These are phyloP conservation scores for Breynia disticha DNA, from an alignment of 441 rosid genomes.

Conservation along the genomic window DNA sequence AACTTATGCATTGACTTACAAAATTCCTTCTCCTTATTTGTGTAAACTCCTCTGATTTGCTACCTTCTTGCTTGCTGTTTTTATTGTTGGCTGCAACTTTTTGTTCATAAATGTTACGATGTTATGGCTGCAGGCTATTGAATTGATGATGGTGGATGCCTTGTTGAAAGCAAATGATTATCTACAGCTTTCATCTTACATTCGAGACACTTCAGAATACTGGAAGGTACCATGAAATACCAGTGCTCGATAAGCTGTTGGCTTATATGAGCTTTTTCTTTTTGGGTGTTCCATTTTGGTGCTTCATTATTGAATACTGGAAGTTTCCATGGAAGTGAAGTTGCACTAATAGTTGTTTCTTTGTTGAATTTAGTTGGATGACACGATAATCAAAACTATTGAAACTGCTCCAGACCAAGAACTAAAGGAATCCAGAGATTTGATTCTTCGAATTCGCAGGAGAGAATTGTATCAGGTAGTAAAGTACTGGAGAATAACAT, in stretches of 20 bases:
- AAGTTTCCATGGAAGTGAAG: no score
- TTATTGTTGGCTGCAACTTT: background rate
- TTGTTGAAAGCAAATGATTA: conserved; percentile 59
- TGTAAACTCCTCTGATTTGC: background rate
- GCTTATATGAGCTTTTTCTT: background rate
- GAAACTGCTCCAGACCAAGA: conserved; percentile 62
- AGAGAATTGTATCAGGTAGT: conserved; percentile 75
- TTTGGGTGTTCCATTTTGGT: no score
- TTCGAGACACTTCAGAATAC: conserved; percentile 65
- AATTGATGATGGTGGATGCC: conserved; percentile 89
- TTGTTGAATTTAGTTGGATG: conserved; percentile 55
- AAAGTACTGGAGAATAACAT: background rate
- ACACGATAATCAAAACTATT: conserved; percentile 67
- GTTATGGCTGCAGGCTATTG: conserved; percentile 56
- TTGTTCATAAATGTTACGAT: background rate
- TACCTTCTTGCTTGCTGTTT: background rate
- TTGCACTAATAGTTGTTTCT: background rate
- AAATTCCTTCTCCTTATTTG: background rate
- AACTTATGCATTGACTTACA: background rate
- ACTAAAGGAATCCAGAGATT: conserved; percentile 66
- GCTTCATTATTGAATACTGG: no score
- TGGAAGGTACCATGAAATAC: conserved; percentile 54
- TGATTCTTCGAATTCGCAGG: conserved; percentile 69
- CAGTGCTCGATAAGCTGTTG: background rate
- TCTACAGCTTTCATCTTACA: conserved; percentile 46